Evolutionary conservation across 257 asterid genomes (phyloP).

Genomic region (Ligustrum vulgare): DNA sequence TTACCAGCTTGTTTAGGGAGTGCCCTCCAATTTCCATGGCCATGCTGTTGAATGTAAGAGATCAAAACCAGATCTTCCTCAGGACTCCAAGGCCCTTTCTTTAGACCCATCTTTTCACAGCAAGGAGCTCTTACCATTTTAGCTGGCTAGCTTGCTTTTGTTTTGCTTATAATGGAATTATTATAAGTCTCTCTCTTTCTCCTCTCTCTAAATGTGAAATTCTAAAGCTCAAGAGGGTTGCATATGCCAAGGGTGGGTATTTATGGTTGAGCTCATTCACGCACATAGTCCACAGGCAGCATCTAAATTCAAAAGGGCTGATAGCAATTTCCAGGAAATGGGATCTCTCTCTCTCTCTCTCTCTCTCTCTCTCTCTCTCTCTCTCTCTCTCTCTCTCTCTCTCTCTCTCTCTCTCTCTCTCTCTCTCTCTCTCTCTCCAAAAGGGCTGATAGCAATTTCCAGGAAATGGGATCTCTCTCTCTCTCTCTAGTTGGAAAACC

Average conservation of each 20-base stretch:
- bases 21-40: conserved; percentile 71
- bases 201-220: not conserved
- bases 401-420: no score
- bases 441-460: no score
- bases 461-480: no score
- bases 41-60: conserved; percentile 46
- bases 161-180: not conserved
- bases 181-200: not conserved
- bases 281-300: conserved; percentile 32
- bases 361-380: no score
- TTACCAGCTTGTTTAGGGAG: conserved; percentile 69
- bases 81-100: conserved; percentile 69
- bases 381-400: no score
- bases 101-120: conserved; percentile 67
- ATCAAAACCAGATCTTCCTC: conserved; percentile 60
- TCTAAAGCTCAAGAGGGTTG: conserved; percentile 23
- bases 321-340: conserved; percentile 46
- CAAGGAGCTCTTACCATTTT: conserved; percentile 91
- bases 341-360: no score
- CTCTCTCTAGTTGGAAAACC: no score
- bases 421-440: no score
- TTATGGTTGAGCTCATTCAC: conserved; percentile 34
- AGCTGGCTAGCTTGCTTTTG: not conserved
- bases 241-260: conserved; percentile 39
- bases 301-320: conserved; percentile 32